Conservation (phyloP, 495 filamentous ascomycete species). For the Collariella sp. region DNA sequence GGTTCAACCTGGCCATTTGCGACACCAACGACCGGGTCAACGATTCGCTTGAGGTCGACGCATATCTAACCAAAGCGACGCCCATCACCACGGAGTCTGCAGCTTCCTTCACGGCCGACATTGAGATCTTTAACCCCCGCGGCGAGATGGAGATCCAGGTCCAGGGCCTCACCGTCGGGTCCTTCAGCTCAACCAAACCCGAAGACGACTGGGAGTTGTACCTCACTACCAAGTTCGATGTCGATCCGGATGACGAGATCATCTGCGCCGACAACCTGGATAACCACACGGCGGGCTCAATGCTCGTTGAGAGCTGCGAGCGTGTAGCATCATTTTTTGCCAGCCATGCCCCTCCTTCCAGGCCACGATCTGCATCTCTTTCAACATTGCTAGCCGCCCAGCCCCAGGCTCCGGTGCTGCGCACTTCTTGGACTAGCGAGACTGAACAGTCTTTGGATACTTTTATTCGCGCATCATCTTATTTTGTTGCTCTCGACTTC, state of each 20-base stretch:
- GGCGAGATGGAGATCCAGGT: constrained; percentile 35
- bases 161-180: constrained; percentile 32
- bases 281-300: not conserved
- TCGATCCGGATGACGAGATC: constrained; percentile 37
- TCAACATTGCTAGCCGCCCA: not conserved
- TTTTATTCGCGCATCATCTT: constrained; percentile 28
- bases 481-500: constrained; percentile 22
- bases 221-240: constrained; percentile 30
- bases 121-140: constrained; percentile 28
- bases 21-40: constrained; percentile 13
- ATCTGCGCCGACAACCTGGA: not conserved
- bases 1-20: constrained; percentile 34
- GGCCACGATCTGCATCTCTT: not conserved
- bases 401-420: not conserved
- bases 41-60: constrained; percentile 29
- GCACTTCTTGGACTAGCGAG: constrained; percentile 24
- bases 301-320: constrained; percentile 31
- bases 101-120: constrained; percentile 31
- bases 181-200: constrained; percentile 29
- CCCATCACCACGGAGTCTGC: constrained; percentile 19
- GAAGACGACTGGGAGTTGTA: constrained; percentile 39
- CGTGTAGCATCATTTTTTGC: constrained; percentile 31
- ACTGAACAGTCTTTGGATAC: constrained; percentile 23
- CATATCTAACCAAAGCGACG: constrained; percentile 22
- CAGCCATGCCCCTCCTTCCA: not conserved